Conservation (phyloP, 495 filamentous ascomycete species). For the Opeltia flavorubescens region DNA sequence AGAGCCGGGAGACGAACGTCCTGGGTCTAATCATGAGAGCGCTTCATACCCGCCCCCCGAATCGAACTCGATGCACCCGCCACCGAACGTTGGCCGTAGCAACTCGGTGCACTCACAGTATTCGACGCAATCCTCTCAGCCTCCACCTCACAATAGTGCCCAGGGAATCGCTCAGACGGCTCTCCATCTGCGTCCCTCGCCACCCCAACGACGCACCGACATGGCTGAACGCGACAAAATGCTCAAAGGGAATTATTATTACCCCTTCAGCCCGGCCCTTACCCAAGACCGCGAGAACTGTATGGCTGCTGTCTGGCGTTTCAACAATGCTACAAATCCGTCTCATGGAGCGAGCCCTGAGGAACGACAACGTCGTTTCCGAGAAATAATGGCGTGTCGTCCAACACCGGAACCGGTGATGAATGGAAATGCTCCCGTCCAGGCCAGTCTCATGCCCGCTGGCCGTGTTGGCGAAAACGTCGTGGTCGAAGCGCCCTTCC, state of each 20-base stretch:
- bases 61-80: constrained; percentile 31
- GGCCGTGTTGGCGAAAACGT: constrained; percentile 66
- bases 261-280: constrained; percentile 62
- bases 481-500: constrained; percentile 78
- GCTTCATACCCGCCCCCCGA: constrained; percentile 11
- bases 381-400: constrained; percentile 43
- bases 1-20: constrained; percentile 10
- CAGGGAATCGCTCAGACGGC: constrained; percentile 49
- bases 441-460: constrained; percentile 25
- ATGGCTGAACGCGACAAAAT: constrained; percentile 85
- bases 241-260: constrained; percentile 69
- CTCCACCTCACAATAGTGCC: constrained; percentile 21
- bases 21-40: constrained; percentile 14
- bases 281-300: constrained; percentile 79
- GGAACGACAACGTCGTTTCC: constrained; percentile 69
- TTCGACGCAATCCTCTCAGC: constrained; percentile 9
- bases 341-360: constrained; percentile 58
- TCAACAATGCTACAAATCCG: constrained; percentile 81
- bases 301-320: constrained; percentile 68
- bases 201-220: constrained; percentile 23
- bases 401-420: constrained; percentile 21
- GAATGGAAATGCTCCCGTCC: constrained; percentile 29
- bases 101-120: constrained; percentile 19
- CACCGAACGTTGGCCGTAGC: constrained; percentile 22
- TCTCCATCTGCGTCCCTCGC: constrained; percentile 31